phyloP scores from a whole-genome alignment of 495 filamentous ascomycete genomes.

The Podospora pseudocomata region DNA sequence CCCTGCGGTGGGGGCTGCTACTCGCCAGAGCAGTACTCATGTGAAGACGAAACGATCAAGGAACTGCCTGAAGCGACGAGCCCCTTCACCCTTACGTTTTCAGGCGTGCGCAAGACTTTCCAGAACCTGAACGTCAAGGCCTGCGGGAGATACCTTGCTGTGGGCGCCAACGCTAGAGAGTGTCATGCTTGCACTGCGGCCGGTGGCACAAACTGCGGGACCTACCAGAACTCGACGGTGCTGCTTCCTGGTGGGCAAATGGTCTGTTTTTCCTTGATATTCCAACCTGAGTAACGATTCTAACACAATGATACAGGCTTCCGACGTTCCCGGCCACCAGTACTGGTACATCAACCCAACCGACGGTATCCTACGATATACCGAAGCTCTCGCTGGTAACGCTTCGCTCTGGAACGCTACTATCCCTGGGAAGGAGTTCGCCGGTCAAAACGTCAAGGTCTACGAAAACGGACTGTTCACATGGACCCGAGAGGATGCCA shows the following conservation, averaged over 20 bases:
- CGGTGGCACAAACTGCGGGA: conserved; percentile 10
- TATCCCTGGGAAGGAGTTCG: conserved; percentile 11
- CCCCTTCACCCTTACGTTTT: conserved; percentile 11
- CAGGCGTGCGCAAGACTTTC: conserved; percentile 7
- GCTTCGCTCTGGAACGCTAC: conserved; percentile 14
- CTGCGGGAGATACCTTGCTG: conserved; percentile 17
- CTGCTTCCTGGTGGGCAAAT: conserved; percentile 15
- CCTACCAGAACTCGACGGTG: conserved; percentile 12
- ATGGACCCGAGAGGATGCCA: background rate
- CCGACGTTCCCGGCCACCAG: conserved; percentile 13
- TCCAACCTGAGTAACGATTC: background rate
- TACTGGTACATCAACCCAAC: conserved; percentile 19
- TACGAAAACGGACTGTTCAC: conserved; percentile 16
- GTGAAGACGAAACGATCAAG: conserved; percentile 5
- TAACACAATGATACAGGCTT: conserved; percentile 2
- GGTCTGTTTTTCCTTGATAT: background rate
- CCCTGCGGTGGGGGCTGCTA: conserved; percentile 19
- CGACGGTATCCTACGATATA: conserved; percentile 12
- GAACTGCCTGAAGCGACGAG: conserved; percentile 9
- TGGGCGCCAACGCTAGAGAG: conserved; percentile 19
- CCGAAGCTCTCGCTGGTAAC: background rate
- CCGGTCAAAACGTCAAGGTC: conserved; percentile 6
- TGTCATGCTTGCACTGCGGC: conserved; percentile 10
- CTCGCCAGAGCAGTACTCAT: conserved; percentile 9
- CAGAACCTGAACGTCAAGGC: conserved; percentile 11